Percentiles rank a stretch among this genome's conserved stretches.
Evolutionary conservation across 2,329 filamentous ascomycete species (phyloP).

Genomic region (Sporothrix sp.): DNA sequence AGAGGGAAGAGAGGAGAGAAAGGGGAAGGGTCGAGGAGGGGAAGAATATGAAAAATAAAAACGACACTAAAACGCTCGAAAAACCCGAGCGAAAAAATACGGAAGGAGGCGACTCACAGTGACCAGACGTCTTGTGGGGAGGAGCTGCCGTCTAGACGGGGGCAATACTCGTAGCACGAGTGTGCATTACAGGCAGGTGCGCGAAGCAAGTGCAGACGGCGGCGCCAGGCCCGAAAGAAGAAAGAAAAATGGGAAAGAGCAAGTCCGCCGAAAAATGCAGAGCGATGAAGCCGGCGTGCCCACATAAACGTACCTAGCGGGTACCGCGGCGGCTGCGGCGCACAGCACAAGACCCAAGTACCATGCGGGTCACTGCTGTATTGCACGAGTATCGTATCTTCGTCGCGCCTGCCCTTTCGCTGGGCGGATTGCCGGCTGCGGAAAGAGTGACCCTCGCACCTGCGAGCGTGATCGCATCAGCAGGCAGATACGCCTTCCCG

Average conservation of each 20-base stretch:
- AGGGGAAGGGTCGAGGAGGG: constrained; percentile 18
- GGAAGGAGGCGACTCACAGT: background rate
- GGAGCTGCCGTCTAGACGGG: background rate
- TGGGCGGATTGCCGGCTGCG: no score
- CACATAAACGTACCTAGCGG: background rate
- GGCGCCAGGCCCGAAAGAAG: background rate
- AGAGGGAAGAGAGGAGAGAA: constrained; percentile 16
- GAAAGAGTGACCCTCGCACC: no score
- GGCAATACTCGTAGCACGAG: no score
- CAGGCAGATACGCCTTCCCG: background rate
- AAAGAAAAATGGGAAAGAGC: background rate
- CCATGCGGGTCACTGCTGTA: background rate
- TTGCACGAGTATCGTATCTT: no score
- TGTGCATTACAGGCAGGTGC: background rate
- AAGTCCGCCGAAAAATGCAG: background rate
- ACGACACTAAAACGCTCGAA: constrained; percentile 4
- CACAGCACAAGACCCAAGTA: background rate
- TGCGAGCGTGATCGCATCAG: background rate
- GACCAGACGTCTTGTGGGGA: constrained; percentile 5
- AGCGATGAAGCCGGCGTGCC: background rate
- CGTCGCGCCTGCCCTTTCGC: constrained; percentile 3
- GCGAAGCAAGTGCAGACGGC: background rate
- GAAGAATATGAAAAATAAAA: constrained; percentile 10
- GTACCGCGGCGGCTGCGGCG: background rate
- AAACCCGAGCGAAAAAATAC: background rate